These are phyloP conservation scores for Stereum hirsutum DNA, from an alignment of 1,284 basidiomycete species.

Conservation along the genomic window DNA sequence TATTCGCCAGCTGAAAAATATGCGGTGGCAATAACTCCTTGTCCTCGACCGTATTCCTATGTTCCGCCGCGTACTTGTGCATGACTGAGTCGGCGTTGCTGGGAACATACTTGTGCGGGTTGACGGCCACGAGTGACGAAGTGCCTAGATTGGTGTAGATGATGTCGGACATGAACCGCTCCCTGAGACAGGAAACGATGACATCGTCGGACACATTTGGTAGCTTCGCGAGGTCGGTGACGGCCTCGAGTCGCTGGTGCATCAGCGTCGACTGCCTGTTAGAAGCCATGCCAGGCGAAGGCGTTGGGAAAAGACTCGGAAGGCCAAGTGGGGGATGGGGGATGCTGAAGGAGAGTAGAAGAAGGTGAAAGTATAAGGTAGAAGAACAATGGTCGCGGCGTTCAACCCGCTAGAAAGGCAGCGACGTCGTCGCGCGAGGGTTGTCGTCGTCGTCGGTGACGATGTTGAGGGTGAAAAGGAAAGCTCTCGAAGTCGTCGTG, in stretches of 20 bases:
- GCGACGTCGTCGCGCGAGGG: neutral
- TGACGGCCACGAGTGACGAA: conserved; percentile 70
- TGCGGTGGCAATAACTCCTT: conserved; percentile 46
- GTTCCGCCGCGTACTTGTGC: conserved; percentile 75
- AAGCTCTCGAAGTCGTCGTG: no score
- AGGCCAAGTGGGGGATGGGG: no score
- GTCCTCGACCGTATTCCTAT: conserved; percentile 40
- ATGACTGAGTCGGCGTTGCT: conserved; percentile 76
- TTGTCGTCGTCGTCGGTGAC: neutral
- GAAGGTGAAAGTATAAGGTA: neutral
- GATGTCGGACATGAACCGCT: conserved; percentile 77
- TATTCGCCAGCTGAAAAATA: conserved; percentile 84
- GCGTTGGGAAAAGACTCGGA: neutral
- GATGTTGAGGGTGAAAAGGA: neutral
- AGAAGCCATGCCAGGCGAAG: conserved; percentile 14
- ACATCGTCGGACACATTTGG: conserved; percentile 63
- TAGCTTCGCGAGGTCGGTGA: conserved; percentile 55
- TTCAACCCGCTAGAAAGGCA: neutral
- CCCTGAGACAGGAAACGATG: conserved; percentile 75
- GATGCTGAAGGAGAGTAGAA: no score
- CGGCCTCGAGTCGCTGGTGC: conserved; percentile 59
- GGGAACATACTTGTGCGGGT: conserved; percentile 81
- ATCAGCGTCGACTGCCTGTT: conserved; percentile 23
- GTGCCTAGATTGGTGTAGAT: conserved; percentile 77
- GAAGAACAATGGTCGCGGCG: neutral